Evolutionary conservation across 163 green algal species (phyloP).

Genomic region (Scenedesmus sp.): DNA sequence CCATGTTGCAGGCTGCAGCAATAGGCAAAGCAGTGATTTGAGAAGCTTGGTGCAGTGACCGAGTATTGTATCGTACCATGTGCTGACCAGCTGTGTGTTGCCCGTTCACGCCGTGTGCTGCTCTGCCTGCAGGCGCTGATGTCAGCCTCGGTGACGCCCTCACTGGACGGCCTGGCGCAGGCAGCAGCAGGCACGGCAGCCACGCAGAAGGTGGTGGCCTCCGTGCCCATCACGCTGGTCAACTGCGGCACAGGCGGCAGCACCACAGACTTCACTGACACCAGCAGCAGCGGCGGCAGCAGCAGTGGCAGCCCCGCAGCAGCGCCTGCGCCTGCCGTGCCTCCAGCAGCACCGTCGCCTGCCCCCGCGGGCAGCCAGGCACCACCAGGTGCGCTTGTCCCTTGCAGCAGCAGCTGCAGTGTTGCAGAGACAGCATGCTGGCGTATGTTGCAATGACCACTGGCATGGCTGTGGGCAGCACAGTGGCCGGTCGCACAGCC

Average conservation of each 20-base stretch:
- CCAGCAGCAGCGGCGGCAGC: not conserved
- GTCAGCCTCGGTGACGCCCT: not conserved
- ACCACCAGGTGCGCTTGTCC: not conserved
- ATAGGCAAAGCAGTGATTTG: not conserved
- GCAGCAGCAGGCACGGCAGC: not conserved
- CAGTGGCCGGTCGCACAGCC: not conserved
- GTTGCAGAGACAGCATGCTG: not conserved
- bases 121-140: conserved; percentile 19
- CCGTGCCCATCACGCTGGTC: conserved; percentile 12
- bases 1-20: not conserved
- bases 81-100: not conserved
- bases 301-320: not conserved
- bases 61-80: no score
- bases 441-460: not conserved
- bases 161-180: not conserved
- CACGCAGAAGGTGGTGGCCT: not conserved
- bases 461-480: not conserved
- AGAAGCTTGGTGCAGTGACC: no score
- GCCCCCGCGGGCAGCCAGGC: not conserved
- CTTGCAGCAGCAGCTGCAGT: not conserved
- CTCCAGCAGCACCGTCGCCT: not conserved
- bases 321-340: not conserved
- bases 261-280: not conserved
- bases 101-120: not conserved
- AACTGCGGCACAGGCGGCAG: not conserved